Percentiles rank a stretch among this genome's conserved stretches.
Conservation (phyloP, 2,329 filamentous ascomycete species). For the Neopestalotiopsis rosae region DNA sequence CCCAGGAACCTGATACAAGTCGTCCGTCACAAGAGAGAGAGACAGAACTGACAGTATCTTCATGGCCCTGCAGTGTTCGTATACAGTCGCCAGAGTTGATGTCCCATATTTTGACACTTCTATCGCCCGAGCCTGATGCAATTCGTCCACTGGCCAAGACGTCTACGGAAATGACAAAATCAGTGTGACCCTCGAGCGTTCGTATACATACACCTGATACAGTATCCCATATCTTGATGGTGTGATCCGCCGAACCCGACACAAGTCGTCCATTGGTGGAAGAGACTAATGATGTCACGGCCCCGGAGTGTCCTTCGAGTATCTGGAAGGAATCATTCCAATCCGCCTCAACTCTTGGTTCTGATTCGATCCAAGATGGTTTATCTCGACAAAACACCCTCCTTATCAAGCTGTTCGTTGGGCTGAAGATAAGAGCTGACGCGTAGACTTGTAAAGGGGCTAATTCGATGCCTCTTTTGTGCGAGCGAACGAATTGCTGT, state of each 20-base stretch:
- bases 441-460: slow-evolving; percentile 41
- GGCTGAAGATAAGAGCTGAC: slow-evolving; percentile 39
- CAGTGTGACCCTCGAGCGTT: too few species aligned
- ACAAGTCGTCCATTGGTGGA: slow-evolving; percentile 20
- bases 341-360: slow-evolving; percentile 14
- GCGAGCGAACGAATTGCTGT: slow-evolving; percentile 32
- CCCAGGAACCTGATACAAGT: neutral
- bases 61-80: neutral
- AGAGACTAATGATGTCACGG: slow-evolving; percentile 8
- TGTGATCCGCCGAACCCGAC: neutral
- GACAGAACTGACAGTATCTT: neutral
- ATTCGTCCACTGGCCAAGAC: neutral
- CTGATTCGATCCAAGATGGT: slow-evolving; percentile 23
- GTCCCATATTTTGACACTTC: neutral
- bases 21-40: neutral
- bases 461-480: slow-evolving; percentile 27
- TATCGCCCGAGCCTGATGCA: neutral
- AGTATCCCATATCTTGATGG: too few species aligned
- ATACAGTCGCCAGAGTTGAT: too few species aligned
- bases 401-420: slow-evolving; percentile 27
- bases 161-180: too few species aligned
- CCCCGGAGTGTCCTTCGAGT: slow-evolving; percentile 11
- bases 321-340: neutral
- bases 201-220: too few species aligned
- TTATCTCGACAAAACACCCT: slow-evolving; percentile 23